Conservation (phyloP, 805 yeast genomes). For the Candida pseudofarinosa region DNA sequence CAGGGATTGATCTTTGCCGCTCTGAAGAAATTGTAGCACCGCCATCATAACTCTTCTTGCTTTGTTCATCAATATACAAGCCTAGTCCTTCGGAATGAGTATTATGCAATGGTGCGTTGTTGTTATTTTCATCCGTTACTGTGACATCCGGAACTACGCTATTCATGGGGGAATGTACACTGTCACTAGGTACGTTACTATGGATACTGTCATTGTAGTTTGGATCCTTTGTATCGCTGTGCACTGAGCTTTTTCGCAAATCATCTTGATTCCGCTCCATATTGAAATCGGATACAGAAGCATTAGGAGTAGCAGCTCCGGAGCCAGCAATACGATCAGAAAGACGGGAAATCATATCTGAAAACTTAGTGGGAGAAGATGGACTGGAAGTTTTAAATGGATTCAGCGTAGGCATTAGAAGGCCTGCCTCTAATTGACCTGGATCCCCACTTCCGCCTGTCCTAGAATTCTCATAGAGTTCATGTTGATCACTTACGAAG, state of each 20-base stretch:
- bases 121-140: constrained; percentile 3
- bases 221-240: neutral
- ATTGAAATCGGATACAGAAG: neutral
- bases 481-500: neutral
- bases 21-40: neutral
- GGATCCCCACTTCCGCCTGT: neutral
- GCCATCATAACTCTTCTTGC: neutral
- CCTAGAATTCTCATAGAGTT: neutral
- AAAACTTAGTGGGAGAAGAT: constrained; percentile 19
- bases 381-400: constrained; percentile 2
- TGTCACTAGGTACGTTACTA: neutral
- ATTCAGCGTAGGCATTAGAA: constrained; percentile 7
- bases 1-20: neutral
- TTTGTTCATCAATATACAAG: neutral
- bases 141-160: neutral
- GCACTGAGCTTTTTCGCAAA: neutral
- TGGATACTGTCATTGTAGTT: neutral
- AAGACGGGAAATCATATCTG: constrained; percentile 23
- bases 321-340: constrained; percentile 36
- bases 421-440: constrained; percentile 17
- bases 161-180: neutral
- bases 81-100: constrained; percentile 2
- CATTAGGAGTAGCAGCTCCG: constrained; percentile 11
- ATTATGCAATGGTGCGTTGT: neutral
- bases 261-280: neutral